A percentile compares a stretch with the other conserved stretches of the same genome.
phyloP scores from a whole-genome alignment of 225 moss, liverwort and hornwort genomes.

The Anthoceros angustus region DNA sequence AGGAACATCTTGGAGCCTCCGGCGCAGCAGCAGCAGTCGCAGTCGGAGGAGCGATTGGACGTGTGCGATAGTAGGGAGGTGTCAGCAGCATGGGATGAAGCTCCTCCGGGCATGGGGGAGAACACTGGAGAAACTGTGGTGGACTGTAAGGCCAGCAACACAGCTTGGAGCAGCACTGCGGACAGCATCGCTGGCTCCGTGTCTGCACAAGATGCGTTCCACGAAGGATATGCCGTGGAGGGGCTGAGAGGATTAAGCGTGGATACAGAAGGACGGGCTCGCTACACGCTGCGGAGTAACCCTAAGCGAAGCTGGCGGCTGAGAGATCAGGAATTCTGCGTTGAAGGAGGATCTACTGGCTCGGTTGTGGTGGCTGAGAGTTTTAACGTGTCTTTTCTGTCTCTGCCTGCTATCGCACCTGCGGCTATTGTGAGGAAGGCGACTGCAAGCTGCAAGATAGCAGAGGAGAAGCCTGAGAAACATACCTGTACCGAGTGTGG shows the following conservation, averaged over 20 bases:
- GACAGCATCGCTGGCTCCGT: not conserved
- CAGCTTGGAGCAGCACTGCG: not conserved
- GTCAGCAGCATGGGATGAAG: not conserved
- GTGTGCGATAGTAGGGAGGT: not conserved
- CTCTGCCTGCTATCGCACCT: conserved; percentile 5
- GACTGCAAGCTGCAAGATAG: conserved; percentile 30
- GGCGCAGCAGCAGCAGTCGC: not conserved
- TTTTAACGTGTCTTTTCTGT: not conserved
- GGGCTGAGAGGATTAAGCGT: conserved; percentile 38
- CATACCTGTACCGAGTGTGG: conserved; percentile 57
- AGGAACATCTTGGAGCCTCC: not conserved
- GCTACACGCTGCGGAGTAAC: conserved; percentile 61
- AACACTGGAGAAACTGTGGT: not conserved
- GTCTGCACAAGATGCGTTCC: not conserved
- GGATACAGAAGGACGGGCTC: conserved; percentile 63
- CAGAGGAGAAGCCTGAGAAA: conserved; percentile 23
- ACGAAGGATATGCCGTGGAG: not conserved
- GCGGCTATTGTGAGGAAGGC: conserved; percentile 37
- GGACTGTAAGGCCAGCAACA: not conserved
- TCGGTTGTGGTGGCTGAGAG: not conserved
- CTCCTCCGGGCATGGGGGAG: not conserved
- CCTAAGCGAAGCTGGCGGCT: conserved; percentile 87
- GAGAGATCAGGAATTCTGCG: conserved; percentile 78
- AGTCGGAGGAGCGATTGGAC: not conserved
- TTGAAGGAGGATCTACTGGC: conserved; percentile 26